These are phyloP conservation scores for Cladosporium oxysporum DNA, from an alignment of 2,329 filamentous ascomycete species.

Conservation along the genomic window DNA sequence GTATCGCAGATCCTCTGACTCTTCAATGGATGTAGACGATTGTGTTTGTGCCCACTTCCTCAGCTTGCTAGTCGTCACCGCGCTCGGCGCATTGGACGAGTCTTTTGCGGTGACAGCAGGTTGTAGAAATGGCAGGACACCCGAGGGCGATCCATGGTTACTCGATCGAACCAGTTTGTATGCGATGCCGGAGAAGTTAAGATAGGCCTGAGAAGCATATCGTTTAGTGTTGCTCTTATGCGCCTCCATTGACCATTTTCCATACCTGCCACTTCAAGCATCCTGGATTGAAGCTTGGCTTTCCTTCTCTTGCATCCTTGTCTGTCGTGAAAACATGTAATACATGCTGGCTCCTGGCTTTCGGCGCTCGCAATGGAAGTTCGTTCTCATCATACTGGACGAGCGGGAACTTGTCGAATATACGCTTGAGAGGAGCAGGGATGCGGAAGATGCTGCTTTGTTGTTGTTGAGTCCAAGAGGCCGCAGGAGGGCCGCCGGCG, in stretches of 20 bases:
- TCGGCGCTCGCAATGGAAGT: conserved; percentile 65
- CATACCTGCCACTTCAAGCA: conserved; percentile 96
- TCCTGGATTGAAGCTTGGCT: conserved; percentile 83
- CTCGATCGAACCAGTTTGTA: conserved; percentile 71
- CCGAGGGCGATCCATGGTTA: conserved; percentile 90
- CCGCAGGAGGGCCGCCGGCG: conserved; percentile 22
- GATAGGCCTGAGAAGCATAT: conserved; percentile 63
- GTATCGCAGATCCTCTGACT: conserved; percentile 58
- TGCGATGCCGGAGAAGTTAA: conserved; percentile 72
- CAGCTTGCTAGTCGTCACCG: conserved; percentile 65
- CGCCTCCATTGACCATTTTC: conserved; percentile 18
- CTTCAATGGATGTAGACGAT: conserved; percentile 37
- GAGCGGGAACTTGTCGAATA: conserved; percentile 86
- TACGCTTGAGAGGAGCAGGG: conserved; percentile 72
- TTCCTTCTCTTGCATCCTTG: conserved; percentile 60
- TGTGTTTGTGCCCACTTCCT: conserved; percentile 61
- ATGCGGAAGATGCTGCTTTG: conserved; percentile 52
- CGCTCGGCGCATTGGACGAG: conserved; percentile 29
- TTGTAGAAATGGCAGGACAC: conserved; percentile 84
- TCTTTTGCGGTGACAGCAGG: conserved; percentile 45
- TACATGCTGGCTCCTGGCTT: conserved; percentile 52
- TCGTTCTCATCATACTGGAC: conserved; percentile 72
- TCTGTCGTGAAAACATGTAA: conserved; percentile 77
- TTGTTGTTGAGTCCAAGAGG: conserved; percentile 13
- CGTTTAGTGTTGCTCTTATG: neutral